These are phyloP conservation scores for Saksenaea vasiformis DNA, from an alignment of 371 early-diverging fungal species.

Conservation along the genomic window DNA sequence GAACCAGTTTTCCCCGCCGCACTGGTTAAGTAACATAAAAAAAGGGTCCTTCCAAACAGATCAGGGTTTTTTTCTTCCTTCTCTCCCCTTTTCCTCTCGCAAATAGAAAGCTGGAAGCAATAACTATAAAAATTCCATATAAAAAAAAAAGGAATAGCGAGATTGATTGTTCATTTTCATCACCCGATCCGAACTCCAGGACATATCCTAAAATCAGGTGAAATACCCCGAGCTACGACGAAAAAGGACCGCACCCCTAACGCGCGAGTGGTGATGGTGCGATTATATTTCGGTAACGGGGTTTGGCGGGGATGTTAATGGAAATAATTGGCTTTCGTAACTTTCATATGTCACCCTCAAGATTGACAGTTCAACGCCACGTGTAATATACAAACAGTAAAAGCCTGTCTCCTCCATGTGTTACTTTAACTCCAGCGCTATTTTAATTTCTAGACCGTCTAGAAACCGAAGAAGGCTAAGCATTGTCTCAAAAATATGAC, in stretches of 20 bases:
- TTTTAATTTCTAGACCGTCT: neutral
- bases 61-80: neutral
- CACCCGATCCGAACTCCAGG: constrained; percentile 1
- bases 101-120: neutral
- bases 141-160: neutral
- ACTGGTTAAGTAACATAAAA: neutral
- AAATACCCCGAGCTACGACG: neutral
- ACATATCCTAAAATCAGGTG: neutral
- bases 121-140: neutral
- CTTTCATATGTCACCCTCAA: neutral
- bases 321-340: neutral
- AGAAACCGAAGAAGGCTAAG: neutral
- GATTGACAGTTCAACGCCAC: neutral
- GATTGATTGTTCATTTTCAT: neutral
- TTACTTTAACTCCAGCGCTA: neutral
- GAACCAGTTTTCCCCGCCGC: constrained; percentile 5
- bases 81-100: neutral
- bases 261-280: neutral
- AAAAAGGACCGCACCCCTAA: neutral
- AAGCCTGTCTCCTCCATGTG: neutral
- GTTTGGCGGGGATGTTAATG: neutral
- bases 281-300: neutral
- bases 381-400: neutral
- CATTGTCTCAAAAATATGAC: too few relatives aligned
- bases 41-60: neutral